phyloP scores from a whole-genome alignment of 257 asterid genomes.

The Scutellaria baicalensis region DNA sequence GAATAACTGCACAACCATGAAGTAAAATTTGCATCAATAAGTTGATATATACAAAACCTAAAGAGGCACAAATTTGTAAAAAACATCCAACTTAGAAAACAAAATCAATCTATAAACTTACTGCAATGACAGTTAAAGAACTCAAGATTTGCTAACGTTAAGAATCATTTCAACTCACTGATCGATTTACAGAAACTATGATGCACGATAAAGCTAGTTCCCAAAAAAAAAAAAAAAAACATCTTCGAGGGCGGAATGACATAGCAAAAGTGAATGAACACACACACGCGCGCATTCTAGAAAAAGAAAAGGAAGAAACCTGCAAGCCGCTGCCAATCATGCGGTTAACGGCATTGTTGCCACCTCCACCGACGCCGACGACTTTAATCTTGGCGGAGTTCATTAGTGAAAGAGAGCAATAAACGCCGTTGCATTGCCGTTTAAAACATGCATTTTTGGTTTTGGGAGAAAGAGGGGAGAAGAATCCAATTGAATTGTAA shows the following conservation, averaged over 20 bases:
- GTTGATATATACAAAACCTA: not conserved
- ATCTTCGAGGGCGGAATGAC: not conserved
- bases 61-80: too few species aligned
- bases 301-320: slow-evolving; percentile 20
- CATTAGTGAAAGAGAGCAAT: slow-evolving; percentile 46
- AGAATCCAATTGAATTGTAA: slow-evolving; percentile 29
- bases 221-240: not conserved
- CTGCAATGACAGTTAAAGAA: not conserved
- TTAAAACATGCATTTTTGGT: slow-evolving; percentile 34
- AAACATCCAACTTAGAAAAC: not conserved
- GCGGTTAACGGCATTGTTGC: slow-evolving; percentile 96
- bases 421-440: slow-evolving; percentile 35
- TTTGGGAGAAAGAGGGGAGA: slow-evolving; percentile 20
- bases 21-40: not conserved
- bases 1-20: not conserved
- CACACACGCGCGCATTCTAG: not conserved
- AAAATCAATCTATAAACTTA: not conserved
- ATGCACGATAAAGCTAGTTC: not conserved
- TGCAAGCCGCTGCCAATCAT: slow-evolving; percentile 96
- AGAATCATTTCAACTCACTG: not conserved
- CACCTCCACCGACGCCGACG: slow-evolving; percentile 96
- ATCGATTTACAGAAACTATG: not conserved
- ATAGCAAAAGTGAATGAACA: not conserved
- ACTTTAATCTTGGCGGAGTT: slow-evolving; percentile 95
- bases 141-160: not conserved